Conservation (phyloP, 768 basidiomycete genomes). For the Termitomyces sp. region DNA sequence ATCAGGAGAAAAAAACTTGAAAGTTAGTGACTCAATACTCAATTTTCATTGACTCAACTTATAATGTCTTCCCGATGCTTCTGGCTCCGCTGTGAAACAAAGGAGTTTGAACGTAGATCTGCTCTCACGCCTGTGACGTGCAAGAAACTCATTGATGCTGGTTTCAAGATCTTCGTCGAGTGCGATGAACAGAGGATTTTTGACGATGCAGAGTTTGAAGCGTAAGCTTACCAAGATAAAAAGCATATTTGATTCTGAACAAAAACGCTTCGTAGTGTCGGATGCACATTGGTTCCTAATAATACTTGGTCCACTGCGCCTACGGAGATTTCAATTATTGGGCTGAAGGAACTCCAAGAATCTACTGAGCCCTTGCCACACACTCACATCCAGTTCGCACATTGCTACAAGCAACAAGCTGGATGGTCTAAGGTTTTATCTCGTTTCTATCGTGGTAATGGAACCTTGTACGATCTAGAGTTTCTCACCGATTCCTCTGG, state of each 20-base stretch:
- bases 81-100: slow-evolving; percentile 98
- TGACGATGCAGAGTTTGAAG: slow-evolving; percentile 87
- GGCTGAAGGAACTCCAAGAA: slow-evolving; percentile 90
- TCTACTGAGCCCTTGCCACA: slow-evolving; percentile 83
- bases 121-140: slow-evolving; percentile 91
- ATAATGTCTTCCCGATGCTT: slow-evolving; percentile 50
- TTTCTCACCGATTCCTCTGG: slow-evolving; percentile 83
- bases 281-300: slow-evolving; percentile 82
- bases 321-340: slow-evolving; percentile 71
- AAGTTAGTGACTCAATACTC: neutral
- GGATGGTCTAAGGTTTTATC: slow-evolving; percentile 87
- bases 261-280: slow-evolving; percentile 51
- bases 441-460: slow-evolving; percentile 79
- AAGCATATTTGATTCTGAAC: neutral
- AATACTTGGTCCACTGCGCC: slow-evolving; percentile 89
- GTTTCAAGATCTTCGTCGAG: slow-evolving; percentile 89
- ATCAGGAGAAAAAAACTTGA: too few species aligned
- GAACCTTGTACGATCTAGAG: slow-evolving; percentile 91
- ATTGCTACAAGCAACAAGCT: slow-evolving; percentile 93
- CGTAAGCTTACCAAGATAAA: slow-evolving; percentile 46
- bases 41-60: neutral
- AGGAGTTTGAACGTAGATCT: slow-evolving; percentile 88
- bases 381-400: slow-evolving; percentile 97
- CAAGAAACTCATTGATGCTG: slow-evolving; percentile 80
- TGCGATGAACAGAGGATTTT: slow-evolving; percentile 93